Conservation (phyloP, 75 land plant species). For the Isoetes taiwanensis region DNA sequence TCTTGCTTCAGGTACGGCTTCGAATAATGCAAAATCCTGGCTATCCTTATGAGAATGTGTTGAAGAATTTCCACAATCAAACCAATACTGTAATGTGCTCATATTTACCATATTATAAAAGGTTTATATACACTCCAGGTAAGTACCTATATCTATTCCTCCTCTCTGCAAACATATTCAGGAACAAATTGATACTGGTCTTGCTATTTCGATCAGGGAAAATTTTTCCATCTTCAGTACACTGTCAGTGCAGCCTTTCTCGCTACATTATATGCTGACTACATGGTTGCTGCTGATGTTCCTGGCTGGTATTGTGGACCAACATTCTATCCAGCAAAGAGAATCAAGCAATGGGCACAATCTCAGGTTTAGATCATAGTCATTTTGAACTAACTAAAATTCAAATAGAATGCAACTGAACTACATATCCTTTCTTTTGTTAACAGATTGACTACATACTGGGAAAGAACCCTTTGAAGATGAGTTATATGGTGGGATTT, state of each 20-base stretch:
- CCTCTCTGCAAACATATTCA: too few relatives aligned
- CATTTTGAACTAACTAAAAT: background rate
- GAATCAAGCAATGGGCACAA: constrained; percentile 32
- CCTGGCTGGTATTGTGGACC: constrained; percentile 45
- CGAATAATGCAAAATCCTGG: constrained; percentile 70
- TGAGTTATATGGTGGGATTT: constrained; percentile 77
- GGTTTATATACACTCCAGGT: constrained; percentile 67
- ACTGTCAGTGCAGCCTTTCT: constrained; percentile 55
- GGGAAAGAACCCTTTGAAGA: constrained; percentile 67
- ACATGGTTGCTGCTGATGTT: constrained; percentile 25
- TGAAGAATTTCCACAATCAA: constrained; percentile 45
- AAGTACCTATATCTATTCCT: too few relatives aligned
- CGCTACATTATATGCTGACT: constrained; percentile 49
- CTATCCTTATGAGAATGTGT: constrained; percentile 72
- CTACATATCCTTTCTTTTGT: too few relatives aligned
- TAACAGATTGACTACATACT: constrained; percentile 64
- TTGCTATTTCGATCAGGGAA: too few relatives aligned
- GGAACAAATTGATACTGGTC: background rate
- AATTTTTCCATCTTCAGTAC: constrained; percentile 45
- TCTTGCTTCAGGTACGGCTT: constrained; percentile 61
- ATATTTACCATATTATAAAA: constrained; percentile 34
- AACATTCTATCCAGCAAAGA: constrained; percentile 31
- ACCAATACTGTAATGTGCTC: constrained; percentile 73
- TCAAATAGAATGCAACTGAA: too few relatives aligned
- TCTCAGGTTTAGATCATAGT: constrained; percentile 43